Evolutionary conservation across 345 rosid species (phyloP), one percentile per base, ranked within the genome.

Genomic region (Combretum micranthum): DNA sequence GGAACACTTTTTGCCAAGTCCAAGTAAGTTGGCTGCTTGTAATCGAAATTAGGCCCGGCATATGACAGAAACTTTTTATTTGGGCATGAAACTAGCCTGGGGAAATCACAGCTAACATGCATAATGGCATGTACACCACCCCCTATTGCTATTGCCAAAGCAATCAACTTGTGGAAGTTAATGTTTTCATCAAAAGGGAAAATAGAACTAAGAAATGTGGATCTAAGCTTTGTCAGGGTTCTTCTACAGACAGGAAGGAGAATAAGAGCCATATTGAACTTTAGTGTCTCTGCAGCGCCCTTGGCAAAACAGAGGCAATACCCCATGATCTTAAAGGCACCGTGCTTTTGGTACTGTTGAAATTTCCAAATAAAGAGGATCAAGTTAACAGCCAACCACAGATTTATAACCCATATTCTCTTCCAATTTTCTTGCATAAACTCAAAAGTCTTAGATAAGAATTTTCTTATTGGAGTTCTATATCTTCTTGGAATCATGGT

Each of bases 131-230:
- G 99, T 23, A 78, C 19, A 3, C 58, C n/a, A 14, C 86, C 56
- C 21, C 71, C 76, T 12, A 90, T 65, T 2, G 75, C 90, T 5
- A 90, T 77, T 1, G 67, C 72, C 2, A 51, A 21, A 0, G 99
- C 89, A 42, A 89, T 80, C 46, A 80, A 16, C 61, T 80, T 87
- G 77, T 89, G 99, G 69, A 90, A 93, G 71, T 79, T 87, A 8
- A 93, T 82, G 63, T 85, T 85, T 67, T 93, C 99, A 15, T 93
- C 99, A 18, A 89, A 93, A 4, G 97, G 97, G 63, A 90, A 64
- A 9, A 87, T 2, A 1, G 53, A 47, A 57, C 59, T 65, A 47
- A 93, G 84, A 54, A 74, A 69, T 14, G 92, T 66, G 18, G 91
- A 85, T 62, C 96, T 71, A 22, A 89, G 94, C 11, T 49, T 59